Base-by-base conservation (phyloP, 345 rosid species). In the Fremontodendron californicum region DNA sequence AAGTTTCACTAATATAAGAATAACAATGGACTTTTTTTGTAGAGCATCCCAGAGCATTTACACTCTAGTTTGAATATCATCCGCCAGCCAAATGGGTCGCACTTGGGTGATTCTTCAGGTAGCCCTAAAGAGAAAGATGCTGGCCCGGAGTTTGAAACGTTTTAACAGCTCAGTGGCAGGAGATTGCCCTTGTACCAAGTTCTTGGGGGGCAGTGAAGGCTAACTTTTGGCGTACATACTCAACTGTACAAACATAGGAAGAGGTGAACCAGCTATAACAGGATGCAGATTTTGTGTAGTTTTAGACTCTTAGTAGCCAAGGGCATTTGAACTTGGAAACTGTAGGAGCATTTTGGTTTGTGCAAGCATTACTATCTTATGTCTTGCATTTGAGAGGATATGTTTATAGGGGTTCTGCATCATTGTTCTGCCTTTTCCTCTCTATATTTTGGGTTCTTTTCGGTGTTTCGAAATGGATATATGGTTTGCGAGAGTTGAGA, bases 251-350 rank as follows among this genome's bases (percentile, higher is more conserved):
- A 82, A 84, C 45, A 72, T 82, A 81, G 83, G 87, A 78, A 79
- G 81, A 77, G 85, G 29, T 46, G 79, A 81, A 73, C 58, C 58
- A 73, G 79, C 21, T 51, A 73, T 37, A 43, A 68, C 61, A 66
- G 73, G 75, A 45, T 81, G 85, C 85, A 70, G 77, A 82, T 84
- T 83, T 85, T 85, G 87, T 87, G 81, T 70, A 77, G 85, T 73
- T 45, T 75, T 74, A 43, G 70, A 76, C 39, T 43, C 61, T 51
- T 58, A 16, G 63, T 65, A 42, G 39, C 65, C 13, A 29, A n/a
- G 33, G 33, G 71, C 57, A 25, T 70, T 23, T 15, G 65, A 78
- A 65, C 74, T 23, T 18, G 1, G 23, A 16, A 63, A 9, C 77
- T 46, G 68, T 71, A 23, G 54, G 78, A 72, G 77, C 81, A 33